A percentile compares a stretch with the other conserved stretches of the same genome.
Evolutionary conservation across 352 stramenopile species (phyloP).

Genomic region (Phytophthora gonapodyides): DNA sequence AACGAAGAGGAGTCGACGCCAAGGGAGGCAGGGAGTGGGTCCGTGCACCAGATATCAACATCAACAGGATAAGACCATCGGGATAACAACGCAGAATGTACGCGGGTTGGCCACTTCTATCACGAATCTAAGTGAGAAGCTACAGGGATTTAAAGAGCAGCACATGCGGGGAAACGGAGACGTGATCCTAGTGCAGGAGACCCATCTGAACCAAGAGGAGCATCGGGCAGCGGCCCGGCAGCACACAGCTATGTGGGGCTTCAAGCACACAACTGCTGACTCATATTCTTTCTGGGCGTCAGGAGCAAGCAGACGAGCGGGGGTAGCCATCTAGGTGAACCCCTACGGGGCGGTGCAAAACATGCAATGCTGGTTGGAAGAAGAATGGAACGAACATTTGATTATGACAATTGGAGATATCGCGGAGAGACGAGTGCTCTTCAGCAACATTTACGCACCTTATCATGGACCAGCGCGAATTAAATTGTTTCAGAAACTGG

Average conservation of each 20-base stretch:
- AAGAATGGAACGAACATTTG: constrained; percentile 6
- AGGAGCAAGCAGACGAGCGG: not conserved
- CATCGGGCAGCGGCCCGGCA: not conserved
- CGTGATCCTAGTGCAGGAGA: constrained; percentile 16
- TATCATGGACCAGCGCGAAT: not conserved
- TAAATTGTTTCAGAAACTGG: not conserved
- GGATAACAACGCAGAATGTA: not conserved
- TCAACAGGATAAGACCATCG: constrained; percentile 7
- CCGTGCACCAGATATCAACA: no score
- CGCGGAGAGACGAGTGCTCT: not conserved
- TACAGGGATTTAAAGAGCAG: constrained; percentile 12
- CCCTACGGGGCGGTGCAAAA: constrained; percentile 9
- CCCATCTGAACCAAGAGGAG: constrained; percentile 1
- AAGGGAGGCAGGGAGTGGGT: no score
- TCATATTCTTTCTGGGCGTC: constrained; percentile 5
- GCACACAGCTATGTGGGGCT: constrained; percentile 15
- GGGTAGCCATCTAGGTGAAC: constrained; percentile 13
- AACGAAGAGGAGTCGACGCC: no score
- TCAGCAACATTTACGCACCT: constrained; percentile 13
- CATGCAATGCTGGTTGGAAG: not conserved
- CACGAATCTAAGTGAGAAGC: not conserved
- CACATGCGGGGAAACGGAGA: constrained; percentile 1
- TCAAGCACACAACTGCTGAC: not conserved
- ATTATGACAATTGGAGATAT: constrained; percentile 5
- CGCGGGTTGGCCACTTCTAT: not conserved